Base-by-base conservation (phyloP, 2,329 filamentous ascomycete species). In the Fusarium sacchari region DNA sequence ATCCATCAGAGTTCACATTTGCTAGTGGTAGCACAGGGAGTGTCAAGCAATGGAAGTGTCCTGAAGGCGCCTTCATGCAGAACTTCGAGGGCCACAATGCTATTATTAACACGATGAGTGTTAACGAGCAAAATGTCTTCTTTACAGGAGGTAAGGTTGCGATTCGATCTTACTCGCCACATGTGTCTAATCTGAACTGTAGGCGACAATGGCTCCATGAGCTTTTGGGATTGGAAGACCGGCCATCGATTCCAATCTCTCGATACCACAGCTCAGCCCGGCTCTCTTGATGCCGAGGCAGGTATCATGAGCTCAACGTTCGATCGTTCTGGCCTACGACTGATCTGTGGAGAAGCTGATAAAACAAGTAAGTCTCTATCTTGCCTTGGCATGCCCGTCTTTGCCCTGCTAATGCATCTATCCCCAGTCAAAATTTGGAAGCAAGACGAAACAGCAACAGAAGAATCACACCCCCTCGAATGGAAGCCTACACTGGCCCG, bases 21-120 rank as follows among this genome's bases (percentile, higher is more conserved):
- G 96, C 96, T 9, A 95, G 91, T 68, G 96, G 93, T 47, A 97
- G 94, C 79, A 95, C 96, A 0, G 93, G 93, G 30, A 95, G 93
- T 80, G 98, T 99, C 84, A 99, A 99, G 86, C 96, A 99, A 84
- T 99, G 96, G 96, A 98, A 98, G 82, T 98, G 95, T 76, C 97
- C 97, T 4, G 95, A 98, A 81, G 97, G 96, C 42, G 94, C 94
- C 22, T 98, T 99, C 81, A 99, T 99, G 96, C 95, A 98, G 82
- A 98, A 98, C 81, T 98, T 98, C 79, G 94, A 97, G 47, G 96
- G 96, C 9, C 96, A 98, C 80, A 98, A 98, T 79, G 90, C 94
- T 68, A 97, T 99, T 81, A 96, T 99, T 85, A 99, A 99, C 83
- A 95, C 95, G 0, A 85, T 99, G 50, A 89, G 94, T 47, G 95